These are phyloP conservation scores for Aspergillus tanneri DNA, from an alignment of 2,329 filamentous ascomycete species.

Conservation along the genomic window DNA sequence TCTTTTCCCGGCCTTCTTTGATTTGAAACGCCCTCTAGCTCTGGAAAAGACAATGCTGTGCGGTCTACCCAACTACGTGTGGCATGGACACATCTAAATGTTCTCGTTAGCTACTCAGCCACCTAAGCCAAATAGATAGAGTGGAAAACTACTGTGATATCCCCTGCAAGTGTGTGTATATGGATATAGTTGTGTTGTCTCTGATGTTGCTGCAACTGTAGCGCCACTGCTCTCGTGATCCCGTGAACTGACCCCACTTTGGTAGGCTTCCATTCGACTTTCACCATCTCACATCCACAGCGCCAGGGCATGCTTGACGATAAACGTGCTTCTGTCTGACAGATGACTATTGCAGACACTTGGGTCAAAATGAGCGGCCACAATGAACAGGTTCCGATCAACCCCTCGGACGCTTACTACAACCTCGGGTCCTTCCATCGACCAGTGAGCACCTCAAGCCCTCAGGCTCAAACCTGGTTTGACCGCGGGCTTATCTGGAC, in stretches of 20 bases:
- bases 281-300: background rate
- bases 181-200: background rate
- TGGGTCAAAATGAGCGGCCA: background rate
- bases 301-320: background rate
- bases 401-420: constrained; percentile 24
- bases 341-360: background rate
- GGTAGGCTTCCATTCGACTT: background rate
- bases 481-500: constrained; percentile 36
- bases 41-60: constrained; percentile 6
- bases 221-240: background rate
- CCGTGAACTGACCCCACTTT: background rate
- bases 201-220: background rate
- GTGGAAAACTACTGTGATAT: constrained; percentile 2
- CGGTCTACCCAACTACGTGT: constrained; percentile 1
- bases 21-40: background rate
- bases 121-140: constrained; percentile 8
- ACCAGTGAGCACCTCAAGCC: constrained; percentile 25
- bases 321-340: background rate
- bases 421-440: constrained; percentile 38
- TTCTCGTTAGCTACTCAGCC: constrained; percentile 4
- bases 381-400: background rate
- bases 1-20: background rate
- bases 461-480: constrained; percentile 36
- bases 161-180: background rate
- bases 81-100: background rate